These are phyloP conservation scores for Globisporangium lucens DNA, from an alignment of 352 stramenopile species.

Conservation along the genomic window DNA sequence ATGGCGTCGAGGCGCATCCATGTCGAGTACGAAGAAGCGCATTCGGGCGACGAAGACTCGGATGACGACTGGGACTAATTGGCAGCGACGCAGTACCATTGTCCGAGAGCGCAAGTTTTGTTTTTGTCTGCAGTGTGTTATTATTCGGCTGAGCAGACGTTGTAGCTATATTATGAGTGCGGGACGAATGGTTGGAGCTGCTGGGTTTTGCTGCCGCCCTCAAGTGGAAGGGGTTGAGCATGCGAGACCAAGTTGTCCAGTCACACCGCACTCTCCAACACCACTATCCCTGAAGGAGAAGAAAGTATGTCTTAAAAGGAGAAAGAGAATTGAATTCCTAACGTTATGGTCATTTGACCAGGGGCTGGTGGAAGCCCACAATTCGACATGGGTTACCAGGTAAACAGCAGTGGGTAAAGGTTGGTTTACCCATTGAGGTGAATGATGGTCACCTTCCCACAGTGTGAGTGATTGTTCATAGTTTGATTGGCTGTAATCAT, in stretches of 20 bases:
- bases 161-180: slow-evolving; percentile 9
- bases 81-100: background rate
- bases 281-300: background rate
- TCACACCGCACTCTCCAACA: background rate
- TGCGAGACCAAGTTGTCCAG: background rate
- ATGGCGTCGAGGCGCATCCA: slow-evolving; percentile 79
- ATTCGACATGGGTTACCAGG: too few species aligned
- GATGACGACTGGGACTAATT: slow-evolving; percentile 79
- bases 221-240: slow-evolving; percentile 15
- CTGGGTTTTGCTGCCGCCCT: slow-evolving; percentile 6
- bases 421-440: background rate
- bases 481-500: slow-evolving; percentile 2
- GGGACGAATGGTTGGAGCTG: background rate
- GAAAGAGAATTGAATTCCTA: background rate
- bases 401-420: background rate
- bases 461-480: background rate
- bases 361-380: too few species aligned
- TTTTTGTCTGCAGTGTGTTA: slow-evolving; percentile 4
- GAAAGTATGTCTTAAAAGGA: slow-evolving; percentile 2
- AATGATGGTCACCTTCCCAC: background rate
- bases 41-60: slow-evolving; percentile 57
- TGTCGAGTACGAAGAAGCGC: slow-evolving; percentile 72
- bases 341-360: background rate
- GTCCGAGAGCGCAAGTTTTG: slow-evolving; percentile 1
- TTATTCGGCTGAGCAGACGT: background rate